Conservation (phyloP, 257 asterid genomes). For the Ajuga chamaepitys region DNA sequence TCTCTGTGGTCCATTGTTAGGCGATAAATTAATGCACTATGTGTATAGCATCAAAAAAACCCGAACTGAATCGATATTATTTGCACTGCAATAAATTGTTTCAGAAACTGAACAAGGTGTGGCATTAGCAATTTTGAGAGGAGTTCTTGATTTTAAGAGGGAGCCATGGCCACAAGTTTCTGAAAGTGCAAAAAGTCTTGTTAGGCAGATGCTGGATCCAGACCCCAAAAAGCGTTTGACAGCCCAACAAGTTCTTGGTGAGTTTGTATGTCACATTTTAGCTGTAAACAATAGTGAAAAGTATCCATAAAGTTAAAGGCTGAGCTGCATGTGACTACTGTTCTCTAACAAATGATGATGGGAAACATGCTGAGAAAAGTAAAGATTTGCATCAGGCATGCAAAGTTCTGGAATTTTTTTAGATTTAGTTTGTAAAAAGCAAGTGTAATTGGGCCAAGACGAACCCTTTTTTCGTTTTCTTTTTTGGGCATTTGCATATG, state of each 20-base stretch:
- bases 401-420: slow-evolving; percentile 2
- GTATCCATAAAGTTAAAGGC: slow-evolving; percentile 17
- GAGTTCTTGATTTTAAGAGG: slow-evolving; percentile 81
- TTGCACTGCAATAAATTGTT: slow-evolving; percentile 7
- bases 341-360: slow-evolving; percentile 31
- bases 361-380: slow-evolving; percentile 28
- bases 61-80: background rate
- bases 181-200: slow-evolving; percentile 80
- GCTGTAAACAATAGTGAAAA: background rate
- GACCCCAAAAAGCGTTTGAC: slow-evolving; percentile 87
- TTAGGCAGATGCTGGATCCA: slow-evolving; percentile 87
- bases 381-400: slow-evolving; percentile 23
- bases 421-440: slow-evolving; percentile 12
- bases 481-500: too few species aligned
- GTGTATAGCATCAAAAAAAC: background rate
- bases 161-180: slow-evolving; percentile 98
- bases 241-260: slow-evolving; percentile 96
- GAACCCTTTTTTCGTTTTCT: background rate
- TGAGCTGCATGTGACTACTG: slow-evolving; percentile 24
- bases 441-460: slow-evolving; percentile 1
- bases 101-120: slow-evolving; percentile 96
- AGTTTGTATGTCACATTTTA: slow-evolving; percentile 12
- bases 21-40: too few species aligned
- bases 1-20: too few species aligned
- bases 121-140: slow-evolving; percentile 84